Conservation (phyloP, 2,329 filamentous ascomycete genomes). For the Geoglossum cookeanum region DNA sequence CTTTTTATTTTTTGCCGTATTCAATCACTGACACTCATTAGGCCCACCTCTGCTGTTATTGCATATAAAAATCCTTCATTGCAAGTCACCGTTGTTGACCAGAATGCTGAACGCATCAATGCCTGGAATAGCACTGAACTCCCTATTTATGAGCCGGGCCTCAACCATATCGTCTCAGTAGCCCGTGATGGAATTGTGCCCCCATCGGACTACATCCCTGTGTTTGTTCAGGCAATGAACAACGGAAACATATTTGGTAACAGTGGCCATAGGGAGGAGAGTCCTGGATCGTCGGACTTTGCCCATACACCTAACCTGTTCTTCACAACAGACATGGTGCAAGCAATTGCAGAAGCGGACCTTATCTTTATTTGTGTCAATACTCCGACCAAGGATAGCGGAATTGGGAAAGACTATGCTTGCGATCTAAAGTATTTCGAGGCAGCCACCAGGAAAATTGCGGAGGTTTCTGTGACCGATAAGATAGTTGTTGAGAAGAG, state of each 20-base stretch:
- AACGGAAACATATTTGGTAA: not conserved
- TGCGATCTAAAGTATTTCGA: conserved; percentile 51
- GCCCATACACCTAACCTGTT: conserved; percentile 44
- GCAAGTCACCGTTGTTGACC: conserved; percentile 56
- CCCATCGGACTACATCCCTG: conserved; percentile 8
- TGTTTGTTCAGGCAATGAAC: conserved; percentile 12
- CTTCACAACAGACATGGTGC: conserved; percentile 50
- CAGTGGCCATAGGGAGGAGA: conserved; percentile 4
- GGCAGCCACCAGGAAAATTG: conserved; percentile 47
- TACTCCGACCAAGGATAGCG: conserved; percentile 56
- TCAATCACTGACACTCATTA: not conserved
- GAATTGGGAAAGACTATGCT: conserved; percentile 48
- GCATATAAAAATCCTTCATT: conserved; percentile 54
- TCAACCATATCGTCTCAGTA: conserved; percentile 44
- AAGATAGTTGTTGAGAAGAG: conserved; percentile 68
- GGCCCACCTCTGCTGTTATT: conserved; percentile 53
- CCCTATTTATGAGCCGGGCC: conserved; percentile 57
- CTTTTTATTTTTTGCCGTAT: not conserved
- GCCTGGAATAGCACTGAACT: conserved; percentile 56
- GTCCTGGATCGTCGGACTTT: conserved; percentile 13
- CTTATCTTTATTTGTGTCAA: conserved; percentile 61
- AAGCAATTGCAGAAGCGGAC: conserved; percentile 46
- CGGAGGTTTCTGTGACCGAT: conserved; percentile 42
- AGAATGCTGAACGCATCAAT: conserved; percentile 43
- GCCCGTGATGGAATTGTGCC: conserved; percentile 19